Conservation (phyloP, 106 monocot species). For the Ottelia alismoides region DNA sequence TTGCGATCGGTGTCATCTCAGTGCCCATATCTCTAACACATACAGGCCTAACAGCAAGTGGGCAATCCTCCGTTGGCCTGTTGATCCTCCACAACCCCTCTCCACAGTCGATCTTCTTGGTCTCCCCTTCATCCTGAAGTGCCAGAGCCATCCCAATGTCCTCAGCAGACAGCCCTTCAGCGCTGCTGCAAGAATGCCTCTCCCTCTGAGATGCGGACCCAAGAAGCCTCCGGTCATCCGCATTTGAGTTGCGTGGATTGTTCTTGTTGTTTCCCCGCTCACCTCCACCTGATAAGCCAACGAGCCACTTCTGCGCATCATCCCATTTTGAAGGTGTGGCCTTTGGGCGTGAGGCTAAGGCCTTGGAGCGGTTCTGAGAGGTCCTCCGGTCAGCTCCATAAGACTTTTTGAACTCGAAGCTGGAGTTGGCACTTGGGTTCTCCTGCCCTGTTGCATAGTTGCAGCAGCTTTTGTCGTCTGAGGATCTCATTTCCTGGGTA, state of each 20-base stretch:
- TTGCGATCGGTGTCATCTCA: conserved; percentile 90
- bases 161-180: conserved; percentile 37
- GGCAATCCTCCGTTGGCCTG: conserved; percentile 18
- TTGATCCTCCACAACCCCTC: conserved; percentile 14
- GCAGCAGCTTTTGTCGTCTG: conserved; percentile 27
- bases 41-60: conserved; percentile 27
- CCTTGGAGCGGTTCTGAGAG: conserved; percentile 22
- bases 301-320: conserved; percentile 96
- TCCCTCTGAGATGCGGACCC: conserved; percentile 48
- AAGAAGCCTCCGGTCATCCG: conserved; percentile 71
- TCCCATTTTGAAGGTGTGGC: conserved; percentile 94
- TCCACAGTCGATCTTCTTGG: conserved; percentile 72
- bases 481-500: conserved; percentile 20
- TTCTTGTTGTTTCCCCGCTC: conserved; percentile 11
- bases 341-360: conserved; percentile 36
- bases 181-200: conserved; percentile 73
- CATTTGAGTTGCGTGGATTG: conserved; percentile 79
- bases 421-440: too few species aligned
- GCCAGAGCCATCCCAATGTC: conserved; percentile 9
- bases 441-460: too few species aligned
- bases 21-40: conserved; percentile 88
- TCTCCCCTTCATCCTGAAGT: conserved; percentile 50
- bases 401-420: conserved; percentile 34
- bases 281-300: conserved; percentile 34
- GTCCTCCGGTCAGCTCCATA: conserved; percentile 3